Base-by-base conservation (phyloP, 305 asterid genomes). In the Fraxinus greggii region DNA sequence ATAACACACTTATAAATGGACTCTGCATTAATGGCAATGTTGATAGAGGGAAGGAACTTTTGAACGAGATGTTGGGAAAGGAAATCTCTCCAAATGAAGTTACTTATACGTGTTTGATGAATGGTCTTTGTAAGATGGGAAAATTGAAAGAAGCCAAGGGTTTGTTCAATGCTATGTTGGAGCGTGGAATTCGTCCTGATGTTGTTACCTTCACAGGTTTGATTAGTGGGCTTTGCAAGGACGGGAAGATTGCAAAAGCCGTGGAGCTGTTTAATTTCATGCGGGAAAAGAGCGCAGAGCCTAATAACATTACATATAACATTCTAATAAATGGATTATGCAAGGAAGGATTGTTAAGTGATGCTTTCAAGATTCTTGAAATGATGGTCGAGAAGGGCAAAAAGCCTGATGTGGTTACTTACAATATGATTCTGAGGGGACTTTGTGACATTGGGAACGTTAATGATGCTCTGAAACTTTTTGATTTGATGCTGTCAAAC, bases 91-190 rank as follows among this genome's bases (percentile, higher is more conserved):
- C 94, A 2, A 80, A 85, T 83, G 87, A 67, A 15, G 86, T 90
- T 38, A 78, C 89, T 0, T 93, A 92, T 84, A 86, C 97, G 5
- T 87, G 91, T 78, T 89, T 93, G 88, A 83, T 92, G 59, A 88
- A 80, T 36, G 92, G 91, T 75, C 85, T 89, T 38, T 89, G 90
- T 82, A 89, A 82, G 88, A 87, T 83, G 86, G 93, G 97, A 5
- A 90, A 87, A 35, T 38, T 91, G 79, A 89, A 85, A 79, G 86
- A 92, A 87, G 90, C 87, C 75, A 89, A 87, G 80, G 77, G 23
- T 13, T 79, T 90, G 72, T 89, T 89, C 77, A 87, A 90, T 82
- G 87, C 86, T 33, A 92, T 93, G 97, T 7, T 92, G 19, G 86
- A 80, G 38, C 84, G 79, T 0, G 91, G 93, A 31, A 85, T 90